phyloP scores from a whole-genome alignment of 1,139 yeast genomes.

The Ashbya aceris region DNA sequence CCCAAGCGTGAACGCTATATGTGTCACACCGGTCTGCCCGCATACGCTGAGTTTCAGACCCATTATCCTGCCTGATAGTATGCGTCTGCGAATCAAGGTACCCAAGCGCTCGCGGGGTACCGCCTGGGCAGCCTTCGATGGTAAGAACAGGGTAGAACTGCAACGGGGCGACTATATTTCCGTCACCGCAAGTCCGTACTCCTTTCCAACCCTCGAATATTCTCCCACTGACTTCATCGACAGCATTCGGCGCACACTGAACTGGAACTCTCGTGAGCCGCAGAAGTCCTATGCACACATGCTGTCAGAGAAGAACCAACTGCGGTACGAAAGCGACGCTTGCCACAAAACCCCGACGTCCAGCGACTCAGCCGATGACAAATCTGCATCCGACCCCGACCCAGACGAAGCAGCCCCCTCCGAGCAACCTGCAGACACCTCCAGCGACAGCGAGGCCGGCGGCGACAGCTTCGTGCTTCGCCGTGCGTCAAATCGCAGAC shows the following conservation, averaged over 20 bases:
- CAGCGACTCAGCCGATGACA: conserved; percentile 1
- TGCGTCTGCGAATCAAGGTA: conserved; percentile 66
- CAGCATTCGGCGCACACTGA: conserved; percentile 70
- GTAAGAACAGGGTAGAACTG: conserved; percentile 65
- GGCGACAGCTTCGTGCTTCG: too few species aligned
- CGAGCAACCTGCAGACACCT: too few species aligned
- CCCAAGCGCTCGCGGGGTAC: conserved; percentile 59
- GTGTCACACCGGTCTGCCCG: conserved; percentile 89
- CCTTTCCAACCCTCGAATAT: conserved; percentile 77
- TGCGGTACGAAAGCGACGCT: conserved; percentile 18
- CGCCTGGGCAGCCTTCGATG: conserved; percentile 91
- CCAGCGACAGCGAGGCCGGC: too few species aligned
- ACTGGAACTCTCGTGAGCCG: conserved; percentile 79
- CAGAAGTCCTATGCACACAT: conserved; percentile 55
- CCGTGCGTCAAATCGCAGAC: too few species aligned
- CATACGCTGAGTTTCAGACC: conserved; percentile 86
- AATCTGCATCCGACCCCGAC: background rate
- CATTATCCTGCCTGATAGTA: conserved; percentile 75
- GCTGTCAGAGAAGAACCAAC: conserved; percentile 26
- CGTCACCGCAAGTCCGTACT: conserved; percentile 67
- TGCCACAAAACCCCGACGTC: background rate
- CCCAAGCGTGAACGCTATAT: conserved; percentile 81
- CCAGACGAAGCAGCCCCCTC: background rate
- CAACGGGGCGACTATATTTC: conserved; percentile 68
- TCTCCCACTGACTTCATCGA: conserved; percentile 73